Base-by-base conservation (phyloP, 176 grass and related monocot genomes). In the Phoenix dactylifera region DNA sequence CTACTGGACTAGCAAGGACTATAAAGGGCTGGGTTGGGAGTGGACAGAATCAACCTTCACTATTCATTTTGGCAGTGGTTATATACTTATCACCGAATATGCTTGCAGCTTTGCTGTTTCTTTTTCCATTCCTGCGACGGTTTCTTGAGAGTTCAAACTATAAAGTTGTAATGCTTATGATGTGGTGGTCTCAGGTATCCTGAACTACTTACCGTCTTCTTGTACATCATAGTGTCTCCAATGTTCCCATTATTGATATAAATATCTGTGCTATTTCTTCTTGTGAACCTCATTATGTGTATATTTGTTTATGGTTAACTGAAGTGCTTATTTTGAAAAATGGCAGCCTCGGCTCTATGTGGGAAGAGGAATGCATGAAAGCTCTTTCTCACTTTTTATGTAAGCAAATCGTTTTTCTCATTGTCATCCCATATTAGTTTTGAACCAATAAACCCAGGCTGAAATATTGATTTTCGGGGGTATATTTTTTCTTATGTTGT, bases 141-240 rank as follows among this genome's bases (percentile, higher is more conserved):
- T 68, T 19, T 57, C 86, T 96, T 69, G 91, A 96, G 83, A 74
- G 77, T 72, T 90, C 86, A 54, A 55, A 96, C 58, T 68, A 68
- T 52, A 76, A 71, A 54, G 56, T 84, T 49, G 52, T 90, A n/a
- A 96, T 69, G 26, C 26, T 90, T 9, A 80, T 87, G 77, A 90
- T 96, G 91, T 96, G 91, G 91, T 96, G 91, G 91, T 89, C 91
- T 72, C 91, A 96, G 91, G 91, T 96, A 79, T 44, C 35, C 35
- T 44, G 35, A 44, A 62, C 68, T 54, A 61, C 49, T 7, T 50
- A 64, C 9, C 29, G 12, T 50, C 28, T 10, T 64, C 16, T 64
- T 64, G 49, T 50, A 1, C 18, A 24, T 51, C 18, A 3, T 64
- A 64, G 6, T 64, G 12, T 22, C 22, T 50, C 35, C 35, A 12